Evolutionary conservation across 2,329 filamentous ascomycete species (phyloP).

Genomic region (Colletotrichum abscissum): DNA sequence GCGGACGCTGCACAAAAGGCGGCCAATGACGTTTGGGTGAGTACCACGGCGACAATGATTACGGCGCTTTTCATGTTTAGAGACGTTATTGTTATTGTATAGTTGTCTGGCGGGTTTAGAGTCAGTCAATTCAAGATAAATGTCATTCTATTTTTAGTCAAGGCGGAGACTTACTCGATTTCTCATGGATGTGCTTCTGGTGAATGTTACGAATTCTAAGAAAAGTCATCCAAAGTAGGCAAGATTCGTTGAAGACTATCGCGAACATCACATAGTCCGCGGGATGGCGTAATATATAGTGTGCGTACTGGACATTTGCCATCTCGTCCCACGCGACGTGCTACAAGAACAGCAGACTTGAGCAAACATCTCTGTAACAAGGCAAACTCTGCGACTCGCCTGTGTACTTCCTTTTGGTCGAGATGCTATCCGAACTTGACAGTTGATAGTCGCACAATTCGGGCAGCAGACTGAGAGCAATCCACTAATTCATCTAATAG

Average conservation of each 20-base stretch:
- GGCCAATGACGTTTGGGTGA: not conserved
- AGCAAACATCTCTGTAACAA: not conserved
- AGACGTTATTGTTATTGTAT: not conserved
- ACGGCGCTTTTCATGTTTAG: not conserved
- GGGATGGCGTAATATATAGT: not conserved
- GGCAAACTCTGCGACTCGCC: not conserved
- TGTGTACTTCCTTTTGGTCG: not conserved
- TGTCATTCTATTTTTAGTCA: not conserved
- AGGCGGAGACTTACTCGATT: not conserved
- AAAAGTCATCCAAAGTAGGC: too few relatives aligned
- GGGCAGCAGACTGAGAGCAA: not conserved
- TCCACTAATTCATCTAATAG: not conserved
- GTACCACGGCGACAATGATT: not conserved
- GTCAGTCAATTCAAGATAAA: not conserved
- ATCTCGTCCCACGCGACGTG: not conserved
- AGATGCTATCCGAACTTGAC: not conserved
- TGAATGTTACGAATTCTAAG: not conserved
- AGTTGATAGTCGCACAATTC: not conserved
- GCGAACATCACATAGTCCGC: not conserved
- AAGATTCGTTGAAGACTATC: not conserved
- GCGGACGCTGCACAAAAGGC: slow-evolving; percentile 22
- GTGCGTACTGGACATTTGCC: not conserved
- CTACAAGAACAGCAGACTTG: not conserved
- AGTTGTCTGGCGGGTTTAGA: not conserved
- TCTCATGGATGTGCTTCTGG: not conserved